These are phyloP conservation scores for Teratosphaeria gauchensis DNA, from an alignment of 2,329 filamentous ascomycete genomes.

Conservation along the genomic window DNA sequence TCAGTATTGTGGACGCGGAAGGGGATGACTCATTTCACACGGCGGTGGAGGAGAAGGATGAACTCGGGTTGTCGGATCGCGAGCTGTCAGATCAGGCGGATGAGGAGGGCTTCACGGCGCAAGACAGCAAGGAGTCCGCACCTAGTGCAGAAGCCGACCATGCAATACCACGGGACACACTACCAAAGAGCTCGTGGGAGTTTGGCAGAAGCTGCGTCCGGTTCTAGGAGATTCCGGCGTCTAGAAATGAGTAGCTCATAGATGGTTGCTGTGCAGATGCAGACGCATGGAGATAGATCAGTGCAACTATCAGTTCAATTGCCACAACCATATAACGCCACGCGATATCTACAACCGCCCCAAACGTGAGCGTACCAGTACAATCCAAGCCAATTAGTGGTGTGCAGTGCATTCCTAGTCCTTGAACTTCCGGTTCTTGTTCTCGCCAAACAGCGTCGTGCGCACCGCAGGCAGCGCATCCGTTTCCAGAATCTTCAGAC, in stretches of 20 bases:
- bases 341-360: background rate
- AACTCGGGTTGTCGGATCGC: background rate
- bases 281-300: background rate
- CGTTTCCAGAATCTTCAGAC: conserved; percentile 73
- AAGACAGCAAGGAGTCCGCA: background rate
- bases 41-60: background rate
- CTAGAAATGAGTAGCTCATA: background rate
- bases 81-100: background rate
- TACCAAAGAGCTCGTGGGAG: background rate
- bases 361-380: background rate
- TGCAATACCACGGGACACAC: background rate
- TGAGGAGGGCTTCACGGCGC: background rate
- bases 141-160: background rate
- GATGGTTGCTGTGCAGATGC: background rate
- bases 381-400: background rate
- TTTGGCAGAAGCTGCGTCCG: background rate
- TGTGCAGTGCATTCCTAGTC: conserved; percentile 49
- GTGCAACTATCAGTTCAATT: background rate
- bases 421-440: conserved; percentile 89
- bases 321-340: background rate
- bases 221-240: background rate
- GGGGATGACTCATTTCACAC: background rate
- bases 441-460: conserved; percentile 82
- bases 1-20: background rate
- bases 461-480: conserved; percentile 77